These are phyloP conservation scores for Urochloa ruziziensis DNA, from an alignment of 176 grass and related monocot species.

Conservation along the genomic window DNA sequence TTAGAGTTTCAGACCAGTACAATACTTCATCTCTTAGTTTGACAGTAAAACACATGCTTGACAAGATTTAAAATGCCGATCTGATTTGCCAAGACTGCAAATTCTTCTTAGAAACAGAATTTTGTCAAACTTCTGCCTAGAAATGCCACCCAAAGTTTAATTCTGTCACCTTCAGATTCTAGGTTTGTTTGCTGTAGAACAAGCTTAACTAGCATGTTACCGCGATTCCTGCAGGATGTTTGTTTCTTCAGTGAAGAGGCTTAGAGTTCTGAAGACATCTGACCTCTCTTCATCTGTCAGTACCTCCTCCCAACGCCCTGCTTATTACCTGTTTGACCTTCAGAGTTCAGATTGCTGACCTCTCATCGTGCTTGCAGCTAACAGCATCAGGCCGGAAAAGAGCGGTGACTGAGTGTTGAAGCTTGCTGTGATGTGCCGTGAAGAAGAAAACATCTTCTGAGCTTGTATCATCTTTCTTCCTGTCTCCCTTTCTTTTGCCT, in stretches of 20 bases:
- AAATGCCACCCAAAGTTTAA: not conserved
- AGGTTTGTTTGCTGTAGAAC: not conserved
- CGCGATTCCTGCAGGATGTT: constrained; percentile 51
- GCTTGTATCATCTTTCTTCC: constrained; percentile 41
- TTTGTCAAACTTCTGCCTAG: not conserved
- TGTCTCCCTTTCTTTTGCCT: not conserved
- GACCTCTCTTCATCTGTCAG: constrained; percentile 58
- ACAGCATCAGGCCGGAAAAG: constrained; percentile 42
- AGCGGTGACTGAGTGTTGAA: constrained; percentile 35
- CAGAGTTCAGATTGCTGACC: not conserved
- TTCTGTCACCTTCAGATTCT: not conserved
- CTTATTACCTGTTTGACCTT: not conserved
- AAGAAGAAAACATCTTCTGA: constrained; percentile 42
- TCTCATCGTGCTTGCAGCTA: constrained; percentile 34
- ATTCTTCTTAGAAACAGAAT: not conserved
- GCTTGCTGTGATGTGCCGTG: not conserved
- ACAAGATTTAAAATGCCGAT: not conserved
- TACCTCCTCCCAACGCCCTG: not conserved
- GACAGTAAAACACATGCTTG: not conserved
- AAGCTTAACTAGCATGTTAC: not conserved
- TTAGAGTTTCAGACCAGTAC: not conserved
- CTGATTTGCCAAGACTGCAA: not conserved
- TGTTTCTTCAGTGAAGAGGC: constrained; percentile 63
- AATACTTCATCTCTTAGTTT: not conserved
- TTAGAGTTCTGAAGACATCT: constrained; percentile 63